Evolutionary conservation across 768 basidiomycete genomes (phyloP).

Genomic region (Leucocoprinus leucothites): DNA sequence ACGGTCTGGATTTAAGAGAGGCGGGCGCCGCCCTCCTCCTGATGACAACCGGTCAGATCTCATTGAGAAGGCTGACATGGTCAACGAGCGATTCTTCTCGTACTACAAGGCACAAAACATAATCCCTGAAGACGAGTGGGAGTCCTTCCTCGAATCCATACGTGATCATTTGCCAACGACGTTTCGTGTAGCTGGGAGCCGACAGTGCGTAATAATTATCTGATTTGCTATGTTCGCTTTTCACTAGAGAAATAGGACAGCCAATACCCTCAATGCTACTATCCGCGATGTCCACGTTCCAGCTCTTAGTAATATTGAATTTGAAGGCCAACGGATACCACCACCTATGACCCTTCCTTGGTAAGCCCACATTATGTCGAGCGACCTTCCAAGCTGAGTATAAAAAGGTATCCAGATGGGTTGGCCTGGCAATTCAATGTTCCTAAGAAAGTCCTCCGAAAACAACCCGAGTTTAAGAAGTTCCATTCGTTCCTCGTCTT

Average conservation of each 20-base stretch:
- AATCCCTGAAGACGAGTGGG: constrained; percentile 79
- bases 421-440: constrained; percentile 97
- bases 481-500: constrained; percentile 97
- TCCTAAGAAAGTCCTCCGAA: constrained; percentile 83
- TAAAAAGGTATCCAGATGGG: constrained; percentile 84
- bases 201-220: constrained; percentile 52
- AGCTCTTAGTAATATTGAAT: constrained; percentile 61
- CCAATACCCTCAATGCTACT: constrained; percentile 72
- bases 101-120: constrained; percentile 80
- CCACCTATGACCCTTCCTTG: constrained; percentile 86
- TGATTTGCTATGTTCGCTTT: constrained; percentile 10
- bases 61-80: constrained; percentile 61
- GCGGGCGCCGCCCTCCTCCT: constrained; percentile 11
- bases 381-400: constrained; percentile 9
- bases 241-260: constrained; percentile 37
- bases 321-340: constrained; percentile 72
- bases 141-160: constrained; percentile 60
- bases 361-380: constrained; percentile 36
- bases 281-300: constrained; percentile 83
- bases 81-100: constrained; percentile 60
- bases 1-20: constrained; percentile 7
- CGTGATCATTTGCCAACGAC: constrained; percentile 84
- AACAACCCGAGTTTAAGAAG: constrained; percentile 84
- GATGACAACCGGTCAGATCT: constrained; percentile 41
- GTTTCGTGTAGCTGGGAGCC: constrained; percentile 87